Evolutionary conservation across 768 basidiomycete species (phyloP), one percentile per base, ranked within the genome.

Genomic region (Daedaleopsis sinensis): DNA sequence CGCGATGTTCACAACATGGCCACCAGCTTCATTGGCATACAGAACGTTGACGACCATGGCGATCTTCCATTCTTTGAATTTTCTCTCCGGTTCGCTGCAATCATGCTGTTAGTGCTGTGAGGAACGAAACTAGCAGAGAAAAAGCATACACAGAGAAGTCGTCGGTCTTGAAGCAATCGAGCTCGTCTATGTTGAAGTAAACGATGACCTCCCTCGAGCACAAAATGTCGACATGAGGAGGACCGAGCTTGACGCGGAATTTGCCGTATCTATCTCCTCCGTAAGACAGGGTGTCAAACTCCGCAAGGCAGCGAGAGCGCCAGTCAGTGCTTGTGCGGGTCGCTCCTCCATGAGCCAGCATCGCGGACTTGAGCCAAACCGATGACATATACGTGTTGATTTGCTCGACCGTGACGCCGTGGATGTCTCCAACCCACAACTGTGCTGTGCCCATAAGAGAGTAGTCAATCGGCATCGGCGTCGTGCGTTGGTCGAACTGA

Each of bases 121-220:
- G 27, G 4, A 7, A 32, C 16, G 11, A 12, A 19, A 9, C 18
- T 2, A 16, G 2, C 23, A n/a, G 24, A 15, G 18, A 0, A 3
- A 43, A 44, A 3, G 57, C 67, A 53, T 51, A 68, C 69, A 35
- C 47, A 15, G 43, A 39, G 49, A 67, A 63, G 38, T 67, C 62
- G 6, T 55, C 48, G 11, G 52, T 42, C 11, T 65, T 61, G 57
- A 63, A 71, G 59, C 69, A 69, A 4, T 62, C 55, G 36, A 68
- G 36, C 42, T 69, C 68, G 21, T 69, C 62, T 52, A 74, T 56
- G 18, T 58, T 64, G 65, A 72, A 68, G 32, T 61, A 70, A 5
- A 73, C 46, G 43, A 73, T 59, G 12, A 67, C 70, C 59, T 74
- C 73, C n/a, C 63, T 64, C 18, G 67, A 57, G 61, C 73, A 74